Conservation (phyloP, 306 rosid genomes). For the Cucurbita ficifolia region DNA sequence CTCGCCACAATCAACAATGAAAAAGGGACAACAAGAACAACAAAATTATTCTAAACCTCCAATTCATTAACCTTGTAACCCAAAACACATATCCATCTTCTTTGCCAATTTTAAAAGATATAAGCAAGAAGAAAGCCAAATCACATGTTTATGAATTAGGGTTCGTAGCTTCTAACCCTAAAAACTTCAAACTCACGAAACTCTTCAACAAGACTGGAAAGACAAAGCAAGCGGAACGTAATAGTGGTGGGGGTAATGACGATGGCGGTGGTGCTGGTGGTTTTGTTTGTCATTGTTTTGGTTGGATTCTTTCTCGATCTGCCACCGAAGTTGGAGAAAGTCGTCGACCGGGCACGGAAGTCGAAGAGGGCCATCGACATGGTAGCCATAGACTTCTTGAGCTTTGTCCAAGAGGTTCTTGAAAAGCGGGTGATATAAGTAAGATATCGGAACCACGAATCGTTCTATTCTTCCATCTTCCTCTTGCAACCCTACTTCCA, state of each 20-base stretch:
- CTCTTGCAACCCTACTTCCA: slow-evolving; percentile 48
- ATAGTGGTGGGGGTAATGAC: background rate
- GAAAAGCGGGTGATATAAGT: slow-evolving; percentile 55
- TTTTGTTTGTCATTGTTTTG: background rate
- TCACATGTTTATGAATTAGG: background rate
- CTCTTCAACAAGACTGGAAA: slow-evolving; percentile 3
- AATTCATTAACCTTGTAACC: background rate
- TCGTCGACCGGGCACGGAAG: slow-evolving; percentile 62
- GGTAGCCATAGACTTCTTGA: slow-evolving; percentile 55
- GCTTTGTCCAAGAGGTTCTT: slow-evolving; percentile 47
- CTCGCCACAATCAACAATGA: background rate
- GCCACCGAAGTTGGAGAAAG: background rate
- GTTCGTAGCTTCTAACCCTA: background rate
- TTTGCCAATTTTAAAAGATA: background rate
- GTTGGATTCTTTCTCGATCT: background rate
- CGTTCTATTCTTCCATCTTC: slow-evolving; percentile 31
- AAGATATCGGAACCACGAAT: slow-evolving; percentile 42
- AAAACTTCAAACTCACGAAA: background rate
- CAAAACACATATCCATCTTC: background rate
- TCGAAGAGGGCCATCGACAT: slow-evolving; percentile 50
- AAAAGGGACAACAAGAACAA: background rate
- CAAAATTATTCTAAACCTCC: background rate
- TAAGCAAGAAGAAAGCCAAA: background rate
- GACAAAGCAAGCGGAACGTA: background rate
- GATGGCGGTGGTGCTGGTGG: background rate